Base-by-base conservation (phyloP, 2,329 filamentous ascomycete species). In the Davidsoniella australis region DNA sequence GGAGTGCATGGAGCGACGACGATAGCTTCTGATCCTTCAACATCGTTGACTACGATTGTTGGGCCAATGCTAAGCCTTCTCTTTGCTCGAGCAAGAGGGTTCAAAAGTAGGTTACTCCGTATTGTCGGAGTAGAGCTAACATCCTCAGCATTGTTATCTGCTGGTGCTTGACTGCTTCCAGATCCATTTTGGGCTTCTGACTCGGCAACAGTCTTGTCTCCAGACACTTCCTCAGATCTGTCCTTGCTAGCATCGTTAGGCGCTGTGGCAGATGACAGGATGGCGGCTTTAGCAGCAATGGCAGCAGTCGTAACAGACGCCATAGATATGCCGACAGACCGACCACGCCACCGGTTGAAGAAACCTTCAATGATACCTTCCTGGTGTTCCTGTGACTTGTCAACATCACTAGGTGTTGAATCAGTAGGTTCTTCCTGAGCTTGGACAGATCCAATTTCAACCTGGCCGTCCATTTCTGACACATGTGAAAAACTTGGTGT, bases 361-460 rank as follows among this genome's bases (percentile, higher is more conserved):
- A 51, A 47, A 20, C 37, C 39, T 20, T 23, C 29, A n/a, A 51
- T 41, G 16, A 51, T 24, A 9, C 44, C 44, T 26, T 51, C 49
- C 16, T 39, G 44, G 6, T 14, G 17, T 12, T 41, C 48, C 9
- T 6, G 4, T 10, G 24, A 5, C 38, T 47, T 24, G 14, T 42
- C 18, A 4, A 14, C n/a, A 5, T 18, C 9, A 26, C 40, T 26
- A 20, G 18, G 36, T 16, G n/a, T n/a, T 5, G 29, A 10, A 7
- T 12, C 3, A 36, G 45, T 17, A 12, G 23, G 17, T 7, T 36
- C 16, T 5, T 51, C 38, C 8, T 4, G 20, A 9, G 12, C 45
- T 20, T 47, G 14, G 14, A 24, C 24, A 12, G 39, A 36, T 9
- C 8, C 36, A n/a, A 4, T 24, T 7, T 33, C 14, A n/a, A 5